These are phyloP conservation scores for Candida sp. DNA, from an alignment of 1,139 yeast genomes.

Conservation along the genomic window DNA sequence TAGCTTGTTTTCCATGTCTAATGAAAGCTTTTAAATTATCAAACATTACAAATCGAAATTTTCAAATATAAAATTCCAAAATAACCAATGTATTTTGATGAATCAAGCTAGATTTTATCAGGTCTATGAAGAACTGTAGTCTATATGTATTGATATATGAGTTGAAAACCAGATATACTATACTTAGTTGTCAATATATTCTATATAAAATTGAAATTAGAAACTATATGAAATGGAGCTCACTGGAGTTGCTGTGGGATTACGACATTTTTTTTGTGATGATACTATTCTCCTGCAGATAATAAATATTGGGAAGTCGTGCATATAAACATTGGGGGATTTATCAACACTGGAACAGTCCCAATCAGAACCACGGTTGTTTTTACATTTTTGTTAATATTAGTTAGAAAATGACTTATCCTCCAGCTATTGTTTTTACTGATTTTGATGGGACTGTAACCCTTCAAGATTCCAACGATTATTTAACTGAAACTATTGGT, in stretches of 20 bases:
- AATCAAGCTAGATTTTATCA: not conserved
- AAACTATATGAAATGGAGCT: too few relatives aligned
- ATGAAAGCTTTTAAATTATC: slow-evolving; percentile 75
- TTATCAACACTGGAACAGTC: too few relatives aligned
- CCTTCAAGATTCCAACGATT: slow-evolving; percentile 85
- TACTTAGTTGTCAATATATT: not conserved
- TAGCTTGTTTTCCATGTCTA: slow-evolving; percentile 81
- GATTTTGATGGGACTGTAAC: slow-evolving; percentile 99
- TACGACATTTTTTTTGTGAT: not conserved
- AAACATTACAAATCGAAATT: slow-evolving; percentile 26
- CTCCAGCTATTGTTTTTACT: slow-evolving; percentile 79
- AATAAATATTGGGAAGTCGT: not conserved
- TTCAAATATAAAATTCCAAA: not conserved
- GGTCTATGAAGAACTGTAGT: not conserved
- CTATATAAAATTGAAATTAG: too few relatives aligned
- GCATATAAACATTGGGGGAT: not conserved
- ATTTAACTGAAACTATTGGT: slow-evolving; percentile 83
- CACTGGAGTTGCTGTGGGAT: not conserved
- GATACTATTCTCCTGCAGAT: not conserved
- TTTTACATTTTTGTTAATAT: too few relatives aligned
- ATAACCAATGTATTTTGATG: not conserved
- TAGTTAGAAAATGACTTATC: slow-evolving; percentile 5
- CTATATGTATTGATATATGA: slow-evolving; percentile 1
- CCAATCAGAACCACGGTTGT: too few relatives aligned
- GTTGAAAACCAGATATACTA: not conserved